Evolutionary conservation across 2,329 filamentous ascomycete species (phyloP), one percentile per base, ranked within the genome.

Genomic region (Penicillium nordicum): DNA sequence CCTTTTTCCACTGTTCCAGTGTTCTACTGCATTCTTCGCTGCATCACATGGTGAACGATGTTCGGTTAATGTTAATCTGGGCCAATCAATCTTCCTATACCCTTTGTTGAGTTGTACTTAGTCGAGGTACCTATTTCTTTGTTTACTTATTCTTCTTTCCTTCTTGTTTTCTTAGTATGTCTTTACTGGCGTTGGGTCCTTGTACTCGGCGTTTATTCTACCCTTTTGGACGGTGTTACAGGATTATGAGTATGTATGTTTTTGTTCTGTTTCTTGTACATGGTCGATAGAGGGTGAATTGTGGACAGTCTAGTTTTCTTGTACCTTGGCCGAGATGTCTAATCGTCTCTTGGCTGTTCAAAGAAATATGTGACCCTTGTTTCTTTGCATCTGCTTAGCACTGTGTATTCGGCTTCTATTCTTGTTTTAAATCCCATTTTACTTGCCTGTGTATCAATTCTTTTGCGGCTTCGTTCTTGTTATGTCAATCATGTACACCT

Each of bases 61-160:
- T 57, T 59, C 51, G 57, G 60, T 58, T 69, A 71, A 67, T 69
- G 63, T 65, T 70, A 67, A 70, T 69, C 63, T 62, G 65, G 60
- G 63, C 64, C 64, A 67, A 55, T 47, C 64, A 67, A 55, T 47
- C 61, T 66, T 67, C 62, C 62, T 71, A 73, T 73, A 73, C 70
- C 70, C 70, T 64, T 59, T 71, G 63, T 68, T 56, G 53, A 56
- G 42, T 52, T 72, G 69, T 70, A 67, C 68, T 66, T 66, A 59
- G 61, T 69, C 59, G 45, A 61, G 58, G 38, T 55, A 52, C 47
- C 44, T 61, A 34, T 45, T 57, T 54, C 58, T 50, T 62, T 58
- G 9, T 27, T 21, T 21, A 5, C 37, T 30, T 34, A 32, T 10
- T 10, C 8, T 16, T 21, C 3, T 40, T 21, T 37, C 12, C 12